Evolutionary conservation across 2,329 filamentous ascomycete genomes (phyloP), one percentile per base, ranked within the genome.

Genomic region (Neoarthrinium moseri): DNA sequence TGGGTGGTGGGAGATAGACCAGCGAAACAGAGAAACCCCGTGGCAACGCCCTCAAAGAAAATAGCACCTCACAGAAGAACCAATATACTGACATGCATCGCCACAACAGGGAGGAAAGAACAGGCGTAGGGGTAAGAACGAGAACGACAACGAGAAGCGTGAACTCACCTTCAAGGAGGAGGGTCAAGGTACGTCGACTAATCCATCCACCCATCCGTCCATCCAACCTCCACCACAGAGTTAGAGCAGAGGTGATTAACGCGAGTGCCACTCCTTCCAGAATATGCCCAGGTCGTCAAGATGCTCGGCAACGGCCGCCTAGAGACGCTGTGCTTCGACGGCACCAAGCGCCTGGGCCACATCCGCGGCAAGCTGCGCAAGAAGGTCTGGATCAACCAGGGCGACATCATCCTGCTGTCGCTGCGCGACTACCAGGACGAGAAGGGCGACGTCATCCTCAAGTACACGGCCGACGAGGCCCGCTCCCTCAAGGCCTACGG

Each of bases 301-400:
- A 96, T 96, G 91, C 81, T 96, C 52, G 91, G 91, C 56, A 96
- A 96, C 80, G 91, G 91, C 57, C 89, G 91, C 60, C 84, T 96
- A 39, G 91, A 96, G 72, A 91, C 91, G 49, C 66, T 91, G 59
- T 97, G 92, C 77, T 99, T 99, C 71, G 94, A 97, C 68, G 92
- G 92, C 66, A 84, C 87, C 57, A 91, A 91, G 70, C 85, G 90
- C 22, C 35, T 45, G 18, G 85, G 86, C 54, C 86, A 92, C 68
- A 90, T 89, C 62, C 90, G 92, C 55, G 92, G 92, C 74, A 97
- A 99, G 75, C 88, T 99, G 63, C 86, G 94, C 64, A 99, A 99
- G 83, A 99, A 99, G 83, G 94, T 97, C 71, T 96, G 91, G 91
- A 96, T 96, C 81, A 96, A 96, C 80, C 91, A 96, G 76, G 91